Base-by-base conservation (phyloP, 768 basidiomycete genomes). In the Arthromyces matolae region DNA sequence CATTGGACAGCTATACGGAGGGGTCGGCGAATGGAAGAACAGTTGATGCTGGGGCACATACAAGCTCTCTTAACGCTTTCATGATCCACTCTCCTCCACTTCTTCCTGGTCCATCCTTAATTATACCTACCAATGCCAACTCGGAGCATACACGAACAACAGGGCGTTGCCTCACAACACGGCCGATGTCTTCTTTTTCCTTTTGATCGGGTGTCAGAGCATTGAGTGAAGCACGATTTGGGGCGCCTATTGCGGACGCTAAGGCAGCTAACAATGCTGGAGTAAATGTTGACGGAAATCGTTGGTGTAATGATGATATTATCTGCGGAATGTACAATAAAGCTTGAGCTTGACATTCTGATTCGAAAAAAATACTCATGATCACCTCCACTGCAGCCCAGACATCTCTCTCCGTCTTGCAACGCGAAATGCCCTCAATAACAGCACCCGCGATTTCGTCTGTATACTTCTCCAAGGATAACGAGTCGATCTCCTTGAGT, bases 321-420 rank as follows among this genome's bases (percentile, higher is more conserved):
- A 96, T 73, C 95, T 99, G 57, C 28, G 16, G 14, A n/a, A 25
- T 7, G 18, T 18, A 13, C 10, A 38, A 34, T n/a, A 40, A 28
- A 47, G 27, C n/a, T 13, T 45, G 46, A 42, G 25, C 42, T 35
- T 34, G 50, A 20, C 18, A 20, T 49, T 20, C 18, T 3, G n/a
- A 19, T 6, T 20, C n/a, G 10, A 31, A 3, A 42, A 36, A 33
- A 57, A 59, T 51, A 73, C n/a, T n/a, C n/a, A n/a, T n/a, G n/a
- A n/a, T n/a, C n/a, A 95, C 96, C 77, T 98, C 94, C 14, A 93
- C 88, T 22, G 93, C 92, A 49, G 84, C 84, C 84, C 88, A 88
- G 16, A 91, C 78, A 57, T 99, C 95, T 54, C 86, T 84, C 65
- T 96, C 95, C 0, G 88, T 89, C 71, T 93, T 96, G 66, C 93